Base-by-base conservation (phyloP, 768 basidiomycete genomes). In the Tricholoma saponaceum region DNA sequence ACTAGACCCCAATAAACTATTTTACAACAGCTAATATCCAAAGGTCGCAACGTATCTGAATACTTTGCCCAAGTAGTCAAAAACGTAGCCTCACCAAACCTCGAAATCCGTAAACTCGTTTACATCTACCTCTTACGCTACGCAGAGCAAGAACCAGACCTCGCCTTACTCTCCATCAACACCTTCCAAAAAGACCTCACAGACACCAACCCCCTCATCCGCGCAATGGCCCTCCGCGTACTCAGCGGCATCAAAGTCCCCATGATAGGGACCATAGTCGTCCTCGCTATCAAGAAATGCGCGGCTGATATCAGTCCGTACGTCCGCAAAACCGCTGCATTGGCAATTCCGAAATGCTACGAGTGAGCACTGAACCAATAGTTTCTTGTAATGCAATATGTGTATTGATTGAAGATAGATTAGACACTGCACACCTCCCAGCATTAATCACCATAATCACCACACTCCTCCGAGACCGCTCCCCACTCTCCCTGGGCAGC, bases 11-110 rank as follows among this genome's bases (percentile, higher is more conserved):
- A 28, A 20, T 35, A 37, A 10, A 35, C 30, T 5, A 30, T 56
- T 53, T 54, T 35, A 47, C n/a, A 35, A 39, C 67, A 95, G 92
- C 83, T 96, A 71, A 95, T 96, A 55, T 94, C 92, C 37, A 95
- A 96, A 76, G 87, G 88, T 51, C 87, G 92, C 54, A 89, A 93
- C 62, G 92, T 97, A 61, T 89, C 95, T 23, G 84, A 88, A 59
- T 95, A 94, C 81, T 98, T 98, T 67, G 91, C 97, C 4, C 90
- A 91, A 67, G 97, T 99, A 25, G 95, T 98, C 65, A 98, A 95
- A 78, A 95, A 95, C 65, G 96, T 98, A 39, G 93, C 93, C 1
- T 91, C 94, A 2, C 84, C 86, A 55, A 92, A 92, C 67, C 84
- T 98, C 51, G 94, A 97, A 72, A 89, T 96, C 65, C 86, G 96